Percentiles rank a stretch among this genome's conserved stretches.
Evolutionary conservation across 257 asterid species (phyloP).

Genomic region (Rauvolfia tetraphylla): DNA sequence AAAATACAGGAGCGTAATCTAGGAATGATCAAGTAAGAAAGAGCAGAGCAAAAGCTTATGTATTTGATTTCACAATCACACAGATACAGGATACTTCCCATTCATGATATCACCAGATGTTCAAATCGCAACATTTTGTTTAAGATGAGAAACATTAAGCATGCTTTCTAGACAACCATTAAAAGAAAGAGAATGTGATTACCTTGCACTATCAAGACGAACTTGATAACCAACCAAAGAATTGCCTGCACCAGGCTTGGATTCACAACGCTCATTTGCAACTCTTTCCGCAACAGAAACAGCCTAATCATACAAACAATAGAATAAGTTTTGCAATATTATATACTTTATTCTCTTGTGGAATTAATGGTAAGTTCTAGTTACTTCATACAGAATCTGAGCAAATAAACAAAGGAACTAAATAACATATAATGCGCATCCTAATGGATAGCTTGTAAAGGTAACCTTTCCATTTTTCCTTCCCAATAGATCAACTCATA

Average conservation of each 20-base stretch:
- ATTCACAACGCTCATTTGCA: slow-evolving; percentile 91
- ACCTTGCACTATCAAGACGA: slow-evolving; percentile 98
- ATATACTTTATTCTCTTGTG: background rate
- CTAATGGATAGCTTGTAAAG: background rate
- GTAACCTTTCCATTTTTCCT: background rate
- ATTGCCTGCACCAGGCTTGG: slow-evolving; percentile 83
- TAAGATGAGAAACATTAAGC: background rate
- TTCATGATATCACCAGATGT: background rate
- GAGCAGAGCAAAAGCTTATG: background rate
- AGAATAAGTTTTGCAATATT: slow-evolving; percentile 1
- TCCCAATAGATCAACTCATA: background rate
- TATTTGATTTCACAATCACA: background rate
- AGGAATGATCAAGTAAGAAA: background rate
- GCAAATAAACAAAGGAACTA: background rate
- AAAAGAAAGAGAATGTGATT: slow-evolving; percentile 22
- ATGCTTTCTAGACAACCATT: slow-evolving; percentile 8
- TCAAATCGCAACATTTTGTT: background rate
- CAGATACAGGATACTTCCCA: background rate
- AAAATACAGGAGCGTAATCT: background rate
- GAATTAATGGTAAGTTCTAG: background rate
- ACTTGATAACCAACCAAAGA: slow-evolving; percentile 98
- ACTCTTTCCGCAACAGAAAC: slow-evolving; percentile 97
- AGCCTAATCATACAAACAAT: slow-evolving; percentile 49
- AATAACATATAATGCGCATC: background rate
- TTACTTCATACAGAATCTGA: background rate